Base-by-base conservation (phyloP, 495 filamentous ascomycete species). In the Lophiotrema nucula region DNA sequence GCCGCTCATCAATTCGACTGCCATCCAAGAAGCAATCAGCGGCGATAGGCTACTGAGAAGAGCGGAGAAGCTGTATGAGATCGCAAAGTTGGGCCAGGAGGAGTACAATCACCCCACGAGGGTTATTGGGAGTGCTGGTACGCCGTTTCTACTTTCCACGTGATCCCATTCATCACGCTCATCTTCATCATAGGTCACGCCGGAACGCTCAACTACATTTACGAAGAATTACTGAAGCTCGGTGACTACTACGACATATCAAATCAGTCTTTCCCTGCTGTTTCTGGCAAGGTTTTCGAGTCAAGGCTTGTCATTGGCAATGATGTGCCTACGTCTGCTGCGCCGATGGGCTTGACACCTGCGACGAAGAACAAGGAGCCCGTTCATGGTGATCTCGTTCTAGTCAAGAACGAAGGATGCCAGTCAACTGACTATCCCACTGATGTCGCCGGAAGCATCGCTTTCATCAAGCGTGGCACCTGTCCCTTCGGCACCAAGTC, bases 401-500 rank as follows among this genome's bases (percentile, higher is more conserved):
- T 65, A 38, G 56, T 65, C 3, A 45, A 54, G 2, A 57, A 65
- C 21, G 56, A 61, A 5, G 62, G 62, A 21, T 65, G 62, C 31
- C n/a, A 47, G 4, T 10, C 23, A 2, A 42, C 73, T 0, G 83
- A 88, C 60, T 86, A 77, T 67, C 82, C 84, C 0, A 71, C 67
- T 19, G 71, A 73, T 1, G 71, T 84, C 23, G 67, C 70, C 27
- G 84, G 82, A 23, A 77, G 73, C 37, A 77, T 89, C 35, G 86
- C 83, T 26, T 76, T 89, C 28, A 74, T 88, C 58, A 72, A 77
- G 21, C 81, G 87, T 38, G 86, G 87, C 48, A 66, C 70, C 12
- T 89, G 86, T 58, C 65, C 74, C 15, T 88, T 88, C 52, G 79
- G 73, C 27, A 63, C 77, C 11, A 89, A 89, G 70, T 75, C 83